Conservation (phyloP, 192 early-diverging fungal genomes). For the Glomus cerebriforme region DNA sequence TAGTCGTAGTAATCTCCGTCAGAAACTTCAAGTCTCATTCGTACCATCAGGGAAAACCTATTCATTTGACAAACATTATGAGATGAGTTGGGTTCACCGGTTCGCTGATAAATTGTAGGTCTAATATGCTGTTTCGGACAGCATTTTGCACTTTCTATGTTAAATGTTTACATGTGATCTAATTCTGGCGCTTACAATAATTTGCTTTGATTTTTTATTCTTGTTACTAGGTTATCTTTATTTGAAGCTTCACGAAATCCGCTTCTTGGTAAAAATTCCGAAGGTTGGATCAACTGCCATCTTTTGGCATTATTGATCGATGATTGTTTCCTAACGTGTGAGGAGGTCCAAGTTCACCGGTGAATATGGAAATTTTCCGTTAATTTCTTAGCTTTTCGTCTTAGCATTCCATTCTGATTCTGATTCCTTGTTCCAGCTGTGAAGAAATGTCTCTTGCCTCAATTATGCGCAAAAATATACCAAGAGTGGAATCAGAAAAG, state of each 20-base stretch:
- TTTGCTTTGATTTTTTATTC: not conserved
- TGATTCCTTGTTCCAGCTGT: not conserved
- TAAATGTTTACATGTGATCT: not conserved
- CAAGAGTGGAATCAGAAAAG: slow-evolving; percentile 16
- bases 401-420: not conserved
- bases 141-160: slow-evolving; percentile 22
- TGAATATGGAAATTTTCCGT: not conserved
- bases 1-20: slow-evolving; percentile 1
- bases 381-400: not conserved
- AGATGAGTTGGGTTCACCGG: slow-evolving; percentile 9
- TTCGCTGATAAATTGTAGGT: slow-evolving; percentile 29
- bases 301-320: slow-evolving; percentile 1
- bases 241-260: slow-evolving; percentile 24
- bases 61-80: slow-evolving; percentile 28
- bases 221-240: slow-evolving; percentile 3
- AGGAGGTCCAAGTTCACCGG: slow-evolving; percentile 15
- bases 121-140: too few species aligned
- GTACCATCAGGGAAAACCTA: not conserved
- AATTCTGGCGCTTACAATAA: too few species aligned
- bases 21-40: not conserved
- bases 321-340: slow-evolving; percentile 22
- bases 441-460: slow-evolving; percentile 19
- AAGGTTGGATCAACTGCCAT: slow-evolving; percentile 15
- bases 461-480: not conserved
- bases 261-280: not conserved